Conservation (phyloP, 2,329 filamentous ascomycete species). For the Keithomyces neogunnii region DNA sequence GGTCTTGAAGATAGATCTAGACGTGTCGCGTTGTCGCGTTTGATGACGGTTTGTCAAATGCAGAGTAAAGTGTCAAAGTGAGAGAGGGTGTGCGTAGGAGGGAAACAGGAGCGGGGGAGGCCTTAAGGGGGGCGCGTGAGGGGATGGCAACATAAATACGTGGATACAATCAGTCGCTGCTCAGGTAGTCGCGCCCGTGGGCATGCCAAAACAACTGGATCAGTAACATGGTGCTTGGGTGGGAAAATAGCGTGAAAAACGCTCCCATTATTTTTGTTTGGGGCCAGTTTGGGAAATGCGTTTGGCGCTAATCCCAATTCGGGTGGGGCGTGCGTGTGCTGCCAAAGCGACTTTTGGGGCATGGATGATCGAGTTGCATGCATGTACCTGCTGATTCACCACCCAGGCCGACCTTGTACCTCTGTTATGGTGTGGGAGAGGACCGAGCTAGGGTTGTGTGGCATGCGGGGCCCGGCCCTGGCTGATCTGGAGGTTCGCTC, state of each 20-base stretch:
- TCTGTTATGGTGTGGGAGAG: background rate
- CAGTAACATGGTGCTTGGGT: constrained; percentile 8
- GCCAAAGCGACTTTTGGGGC: background rate
- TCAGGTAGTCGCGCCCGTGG: background rate
- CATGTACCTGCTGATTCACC: background rate
- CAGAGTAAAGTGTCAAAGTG: constrained; percentile 15
- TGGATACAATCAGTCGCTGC: constrained; percentile 26
- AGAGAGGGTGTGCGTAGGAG: constrained; percentile 12
- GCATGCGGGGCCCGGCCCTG: no score
- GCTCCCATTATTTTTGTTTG: constrained; percentile 1
- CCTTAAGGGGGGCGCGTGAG: constrained; percentile 17
- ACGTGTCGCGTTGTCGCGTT: constrained; percentile 10
- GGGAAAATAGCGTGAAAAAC: background rate
- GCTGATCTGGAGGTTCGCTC: no score
- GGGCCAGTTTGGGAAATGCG: constrained; percentile 1
- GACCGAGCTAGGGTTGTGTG: no score
- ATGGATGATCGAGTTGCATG: background rate
- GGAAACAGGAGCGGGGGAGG: constrained; percentile 15
- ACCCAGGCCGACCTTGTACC: background rate
- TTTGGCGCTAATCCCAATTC: background rate
- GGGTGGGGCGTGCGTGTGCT: background rate
- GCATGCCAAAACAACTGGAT: constrained; percentile 7
- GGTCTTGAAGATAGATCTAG: background rate
- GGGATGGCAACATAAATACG: constrained; percentile 26
- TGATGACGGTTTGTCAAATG: constrained; percentile 13